Evolutionary conservation across 2,329 filamentous ascomycete species (phyloP), one percentile per base, ranked within the genome.

Genomic region (Aspergillus brasiliensis): DNA sequence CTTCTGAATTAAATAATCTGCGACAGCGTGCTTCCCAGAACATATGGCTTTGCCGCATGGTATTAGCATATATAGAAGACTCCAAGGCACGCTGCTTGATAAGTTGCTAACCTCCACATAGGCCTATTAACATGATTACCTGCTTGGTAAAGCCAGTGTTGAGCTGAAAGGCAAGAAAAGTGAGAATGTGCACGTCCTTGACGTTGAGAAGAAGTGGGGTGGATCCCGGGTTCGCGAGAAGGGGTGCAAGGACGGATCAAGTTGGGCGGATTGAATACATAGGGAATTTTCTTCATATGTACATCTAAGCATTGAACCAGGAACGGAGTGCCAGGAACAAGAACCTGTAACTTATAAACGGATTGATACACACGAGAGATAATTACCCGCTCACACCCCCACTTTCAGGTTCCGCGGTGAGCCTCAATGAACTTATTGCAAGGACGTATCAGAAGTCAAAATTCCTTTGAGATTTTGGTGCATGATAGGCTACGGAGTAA

Each of bases 11-110:
- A 99, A 86, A 74, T 96, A 97, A 57, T 91, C 86, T 59, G 92
- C 92, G 65, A 98, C 91, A 8, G 92, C 91, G 73, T 88, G 88
- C 80, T 97, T 98, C 71, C 95, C 95, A 51, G 94, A 88, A 80
- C 93, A 98, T 70, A 97, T 94, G 71, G 91, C 93, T 95, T 71
- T 42, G 23, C 27, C 15, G 15, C 25, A 52, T 17, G 40, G 6
- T 19, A 54, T 71, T 59, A 70, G 64, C 69, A 23, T 44, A 47
- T 51, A 17, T 38, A 28, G 27, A 34, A 46, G 38, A 34, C 31
- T 13, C 31, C 15, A 25, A 17, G 37, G 10, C n/a, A 27, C 10
- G 11, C 8, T 23, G 19, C 21, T 44, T 42, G 27, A 34, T 6
- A 42, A 53, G 25, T 17, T 67, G 56, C 73, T 69, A 65, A 81